Evolutionary conservation across 73 alveolate species (phyloP), one percentile per base, ranked within the genome.

Genomic region (Tetrahymena thermophila): DNA sequence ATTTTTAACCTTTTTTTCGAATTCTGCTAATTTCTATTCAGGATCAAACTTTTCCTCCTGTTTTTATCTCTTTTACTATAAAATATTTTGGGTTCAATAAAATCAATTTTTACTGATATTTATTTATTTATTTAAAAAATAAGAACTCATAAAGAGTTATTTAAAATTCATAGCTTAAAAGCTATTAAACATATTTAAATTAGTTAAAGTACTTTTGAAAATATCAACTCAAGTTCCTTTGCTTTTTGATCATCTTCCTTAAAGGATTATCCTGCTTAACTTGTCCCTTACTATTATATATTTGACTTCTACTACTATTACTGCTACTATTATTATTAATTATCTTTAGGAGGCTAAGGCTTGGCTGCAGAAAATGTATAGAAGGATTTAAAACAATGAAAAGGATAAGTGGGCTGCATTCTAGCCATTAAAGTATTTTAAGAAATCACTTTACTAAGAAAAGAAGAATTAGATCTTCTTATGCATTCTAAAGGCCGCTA

Each of bases 1-100:
- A 44, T 94, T 84, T 85, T 94, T 85, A 85, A 85, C 96, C 44
- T 85, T 94, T 43, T 94, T 94, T 19, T 83, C 96, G 11, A 71
- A 71, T 31, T 71, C 89, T 3, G 35, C 35, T n/a, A 71, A 31
- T 31, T n/a, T 28, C 40, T 28, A 71, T n/a, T 71, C 89, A 28
- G 89, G 89, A 31, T 71, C 89, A 25, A 71, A 28, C 89, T 71
- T 71, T 71, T 71, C 35, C 37, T 71, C 89, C 89, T 71, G 37
- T 31, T 71, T 71, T 31, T 71, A 28, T 28, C 37, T 71, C 23
- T 71, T 71, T 71, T 71, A 71, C 89, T 71, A 28, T 71, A 71
- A 28, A 71, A 71, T 28, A 71, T 28, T 28, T 71, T 71, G 17
- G 31, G 83, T 50, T 50, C 28, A 8, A 19, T 19, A 50, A 15